These are phyloP conservation scores for Psilocybe sp. DNA, from an alignment of 768 basidiomycete genomes.

Conservation along the genomic window DNA sequence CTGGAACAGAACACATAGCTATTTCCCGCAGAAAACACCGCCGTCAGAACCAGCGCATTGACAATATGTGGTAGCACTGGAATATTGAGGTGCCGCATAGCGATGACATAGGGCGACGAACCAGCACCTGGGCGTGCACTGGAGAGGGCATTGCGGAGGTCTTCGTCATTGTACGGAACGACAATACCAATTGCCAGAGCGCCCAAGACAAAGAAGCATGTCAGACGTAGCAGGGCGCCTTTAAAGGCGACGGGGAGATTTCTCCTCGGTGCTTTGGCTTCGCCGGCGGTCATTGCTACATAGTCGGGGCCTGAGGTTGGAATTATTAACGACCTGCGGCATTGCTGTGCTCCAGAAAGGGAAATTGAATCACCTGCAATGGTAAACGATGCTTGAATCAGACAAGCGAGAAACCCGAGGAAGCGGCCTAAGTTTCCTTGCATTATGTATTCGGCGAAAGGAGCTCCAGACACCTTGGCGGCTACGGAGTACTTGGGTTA, in stretches of 20 bases:
- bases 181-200: constrained; percentile 73
- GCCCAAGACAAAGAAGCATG: constrained; percentile 76
- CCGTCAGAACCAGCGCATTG: constrained; percentile 67
- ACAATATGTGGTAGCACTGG: constrained; percentile 65
- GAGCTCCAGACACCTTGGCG: constrained; percentile 44
- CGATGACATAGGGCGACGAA: constrained; percentile 83
- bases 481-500: no score
- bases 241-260: constrained; percentile 72
- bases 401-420: constrained; percentile 59
- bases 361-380: constrained; percentile 41
- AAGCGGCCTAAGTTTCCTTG: constrained; percentile 55
- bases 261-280: constrained; percentile 66
- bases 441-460: constrained; percentile 56
- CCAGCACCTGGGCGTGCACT: constrained; percentile 59
- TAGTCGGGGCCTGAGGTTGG: constrained; percentile 45
- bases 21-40: constrained; percentile 72
- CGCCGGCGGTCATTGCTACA: constrained; percentile 63
- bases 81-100: constrained; percentile 69
- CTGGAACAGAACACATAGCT: constrained; percentile 63
- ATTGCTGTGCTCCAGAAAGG: neutral
- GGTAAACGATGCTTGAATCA: constrained; percentile 61
- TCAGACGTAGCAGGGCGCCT: constrained; percentile 76
- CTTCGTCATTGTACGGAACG: constrained; percentile 67
- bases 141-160: constrained; percentile 49
- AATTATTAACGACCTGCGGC: no score